Base-by-base conservation (phyloP, 1,139 yeast genomes). In the Kodamaea anthophila region DNA sequence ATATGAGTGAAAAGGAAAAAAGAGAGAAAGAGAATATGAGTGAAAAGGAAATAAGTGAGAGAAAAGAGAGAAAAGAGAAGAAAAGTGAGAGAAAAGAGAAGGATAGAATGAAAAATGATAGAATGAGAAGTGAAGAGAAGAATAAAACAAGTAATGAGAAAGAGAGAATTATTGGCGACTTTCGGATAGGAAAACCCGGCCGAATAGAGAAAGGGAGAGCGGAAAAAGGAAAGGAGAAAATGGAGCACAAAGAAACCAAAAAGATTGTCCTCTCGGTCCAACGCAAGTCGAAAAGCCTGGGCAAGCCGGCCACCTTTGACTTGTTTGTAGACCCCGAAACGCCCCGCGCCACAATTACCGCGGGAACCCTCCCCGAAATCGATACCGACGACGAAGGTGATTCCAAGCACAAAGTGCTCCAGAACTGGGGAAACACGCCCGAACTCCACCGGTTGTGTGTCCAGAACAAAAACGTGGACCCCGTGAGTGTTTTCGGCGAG, bases 351-450 rank as follows among this genome's bases (percentile, higher is more conserved):
- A 24, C 28, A 4, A 26, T 30, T 45, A 14, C 44, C 4, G 48
- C 58, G 2, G 46, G 46, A 9, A 47, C 36, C 12, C 48, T 71
- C 14, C 77, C 77, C 1, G 73, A 67, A 21, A 67, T 71, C 13
- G 59, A 54, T 5, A 66, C 75, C 2, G 77, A 75, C 33, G 78
- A 77, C 21, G 74, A 70, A 34, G 71, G 65, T 11, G 65, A 64
- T 8, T 60, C 61, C 28, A 40, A 43, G 13, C 40, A 43, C 19
- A 51, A 48, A 16, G 68, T 77, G 5, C 50, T 82, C 21, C 71
- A 75, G 35, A 71, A 70, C 22, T 84, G 94, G 94, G 94, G 91
- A 1, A 66, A 70, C 34, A 68, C 85, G 0, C 82, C 85, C 2
- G 77, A 70, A 36, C 59, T 81, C 26, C 66, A 70, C 23, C 58